Conservation (phyloP, 1,284 basidiomycete genomes). For the Wolfiporia cocos region DNA sequence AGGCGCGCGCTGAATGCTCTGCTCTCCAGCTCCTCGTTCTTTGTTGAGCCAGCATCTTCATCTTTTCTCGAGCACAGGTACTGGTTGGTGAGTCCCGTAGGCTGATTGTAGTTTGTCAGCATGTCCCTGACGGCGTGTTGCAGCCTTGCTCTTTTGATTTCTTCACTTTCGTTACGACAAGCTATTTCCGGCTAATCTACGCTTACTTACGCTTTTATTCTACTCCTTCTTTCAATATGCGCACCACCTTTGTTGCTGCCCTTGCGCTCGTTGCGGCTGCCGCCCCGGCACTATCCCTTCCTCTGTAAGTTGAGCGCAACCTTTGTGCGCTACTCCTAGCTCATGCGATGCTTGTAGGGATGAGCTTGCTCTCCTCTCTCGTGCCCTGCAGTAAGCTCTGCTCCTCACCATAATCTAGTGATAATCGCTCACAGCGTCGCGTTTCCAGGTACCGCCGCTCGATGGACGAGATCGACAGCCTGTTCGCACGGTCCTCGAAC, state of each 20-base stretch:
- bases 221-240: too few relatives aligned
- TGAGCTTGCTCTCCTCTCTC: constrained; percentile 2
- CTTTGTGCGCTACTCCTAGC: too few relatives aligned
- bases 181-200: too few relatives aligned
- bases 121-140: too few relatives aligned
- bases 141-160: too few relatives aligned
- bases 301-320: background rate
- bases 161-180: too few relatives aligned
- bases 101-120: too few relatives aligned
- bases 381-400: constrained; percentile 1
- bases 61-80: constrained; percentile 2
- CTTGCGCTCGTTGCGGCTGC: background rate
- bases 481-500: constrained; percentile 3
- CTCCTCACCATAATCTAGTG: background rate
- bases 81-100: constrained; percentile 2
- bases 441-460: constrained; percentile 4
- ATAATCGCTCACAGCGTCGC: background rate
- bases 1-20: too few relatives aligned
- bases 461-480: constrained; percentile 1
- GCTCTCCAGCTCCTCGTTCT: constrained; percentile 4
- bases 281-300: background rate
- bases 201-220: too few relatives aligned
- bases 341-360: background rate
- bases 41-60: constrained; percentile 4
- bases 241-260: constrained; percentile 1